A percentile compares a stretch with the other conserved stretches of the same genome.
phyloP scores from a whole-genome alignment of 208 protist species.

The Lotmaria passim region DNA sequence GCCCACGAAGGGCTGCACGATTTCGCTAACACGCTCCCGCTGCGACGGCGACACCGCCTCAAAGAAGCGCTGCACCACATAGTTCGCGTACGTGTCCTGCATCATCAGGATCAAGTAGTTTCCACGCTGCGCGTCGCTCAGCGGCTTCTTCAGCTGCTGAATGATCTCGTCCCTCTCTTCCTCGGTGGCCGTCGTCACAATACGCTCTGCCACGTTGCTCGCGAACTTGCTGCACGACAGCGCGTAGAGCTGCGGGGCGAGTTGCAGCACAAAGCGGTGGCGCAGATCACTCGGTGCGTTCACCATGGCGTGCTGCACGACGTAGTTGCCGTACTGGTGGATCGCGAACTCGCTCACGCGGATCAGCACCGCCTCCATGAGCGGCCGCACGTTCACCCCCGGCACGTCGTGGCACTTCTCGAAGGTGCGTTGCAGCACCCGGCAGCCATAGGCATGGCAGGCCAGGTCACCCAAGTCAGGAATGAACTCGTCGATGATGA shows the following conservation, averaged over 20 bases:
- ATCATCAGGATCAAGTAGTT: slow-evolving; percentile 93
- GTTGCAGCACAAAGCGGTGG: slow-evolving; percentile 68
- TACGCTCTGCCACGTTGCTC: slow-evolving; percentile 98
- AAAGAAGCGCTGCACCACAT: slow-evolving; percentile 97
- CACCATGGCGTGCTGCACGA: slow-evolving; percentile 98
- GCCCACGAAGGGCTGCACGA: slow-evolving; percentile 53
- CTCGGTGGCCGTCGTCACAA: slow-evolving; percentile 75
- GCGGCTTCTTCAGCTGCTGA: slow-evolving; percentile 49
- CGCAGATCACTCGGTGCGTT: slow-evolving; percentile 88
- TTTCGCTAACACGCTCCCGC: slow-evolving; percentile 55
- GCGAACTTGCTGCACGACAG: slow-evolving; percentile 97
- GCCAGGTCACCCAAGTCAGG: slow-evolving; percentile 89
- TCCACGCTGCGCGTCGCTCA: slow-evolving; percentile 51
- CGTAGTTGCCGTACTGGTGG: slow-evolving; percentile 99
- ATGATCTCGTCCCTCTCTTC: slow-evolving; percentile 88
- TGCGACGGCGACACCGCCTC: slow-evolving; percentile 66
- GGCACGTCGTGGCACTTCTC: slow-evolving; percentile 60
- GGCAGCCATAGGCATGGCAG: slow-evolving; percentile 98
- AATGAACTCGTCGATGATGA: slow-evolving; percentile 95
- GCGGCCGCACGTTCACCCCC: slow-evolving; percentile 60
- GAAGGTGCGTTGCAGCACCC: slow-evolving; percentile 98
- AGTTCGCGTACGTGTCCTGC: slow-evolving; percentile 97
- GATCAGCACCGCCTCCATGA: slow-evolving; percentile 92
- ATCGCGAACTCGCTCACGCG: slow-evolving; percentile 85
- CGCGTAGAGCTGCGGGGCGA: slow-evolving; percentile 80